Evolutionary conservation across 2,329 filamentous ascomycete species (phyloP).

Genomic region (Penicillium oxalicum): DNA sequence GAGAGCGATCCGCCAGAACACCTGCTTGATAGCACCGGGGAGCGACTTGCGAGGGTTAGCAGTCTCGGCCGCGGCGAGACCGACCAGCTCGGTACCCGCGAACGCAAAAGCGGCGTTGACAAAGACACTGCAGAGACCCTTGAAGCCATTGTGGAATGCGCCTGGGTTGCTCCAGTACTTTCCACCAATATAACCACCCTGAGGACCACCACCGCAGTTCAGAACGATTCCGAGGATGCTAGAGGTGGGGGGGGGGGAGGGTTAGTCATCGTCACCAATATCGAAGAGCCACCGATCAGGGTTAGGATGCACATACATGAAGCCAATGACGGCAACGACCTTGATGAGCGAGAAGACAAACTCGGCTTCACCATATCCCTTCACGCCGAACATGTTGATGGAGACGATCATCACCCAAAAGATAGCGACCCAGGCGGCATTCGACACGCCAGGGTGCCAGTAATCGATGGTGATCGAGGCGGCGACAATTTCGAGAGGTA

Average conservation of each 20-base stretch:
- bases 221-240: constrained; percentile 80
- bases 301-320: constrained; percentile 59
- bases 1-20: constrained; percentile 87
- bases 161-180: constrained; percentile 72
- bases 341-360: constrained; percentile 85
- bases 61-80: constrained; percentile 55
- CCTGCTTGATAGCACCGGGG: constrained; percentile 82
- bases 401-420: constrained; percentile 69
- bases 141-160: constrained; percentile 64
- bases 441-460: constrained; percentile 62
- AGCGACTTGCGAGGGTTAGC: constrained; percentile 61
- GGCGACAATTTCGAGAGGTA: constrained; percentile 81
- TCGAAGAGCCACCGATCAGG: background rate
- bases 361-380: constrained; percentile 83
- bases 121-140: constrained; percentile 59
- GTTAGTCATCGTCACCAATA: constrained; percentile 12
- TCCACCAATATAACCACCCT: constrained; percentile 72
- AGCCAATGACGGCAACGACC: constrained; percentile 76
- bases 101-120: constrained; percentile 60
- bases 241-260: background rate
- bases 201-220: constrained; percentile 71
- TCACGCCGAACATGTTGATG: constrained; percentile 86
- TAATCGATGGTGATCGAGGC: constrained; percentile 78
- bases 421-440: constrained; percentile 73
- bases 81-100: constrained; percentile 57